These are phyloP conservation scores for Phascolomyces articulosus DNA, from an alignment of 371 early-diverging fungal species.

Conservation along the genomic window DNA sequence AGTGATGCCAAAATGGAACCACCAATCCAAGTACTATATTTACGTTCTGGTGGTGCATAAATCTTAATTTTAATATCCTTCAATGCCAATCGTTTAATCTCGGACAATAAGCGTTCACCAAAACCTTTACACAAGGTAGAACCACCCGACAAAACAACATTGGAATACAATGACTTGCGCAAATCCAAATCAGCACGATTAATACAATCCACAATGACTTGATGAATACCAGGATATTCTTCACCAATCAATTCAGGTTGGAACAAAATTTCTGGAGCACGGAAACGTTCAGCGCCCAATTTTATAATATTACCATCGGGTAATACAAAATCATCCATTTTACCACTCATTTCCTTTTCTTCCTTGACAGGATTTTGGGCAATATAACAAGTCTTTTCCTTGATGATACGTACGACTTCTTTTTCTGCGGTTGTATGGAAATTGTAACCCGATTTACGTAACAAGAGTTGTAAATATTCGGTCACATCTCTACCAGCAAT, in stretches of 20 bases:
- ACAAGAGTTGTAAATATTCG: slow-evolving; percentile 81
- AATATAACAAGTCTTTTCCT: slow-evolving; percentile 95
- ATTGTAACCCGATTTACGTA: slow-evolving; percentile 86
- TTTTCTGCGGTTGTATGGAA: slow-evolving; percentile 92
- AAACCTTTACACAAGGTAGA: slow-evolving; percentile 78
- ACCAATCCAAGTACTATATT: slow-evolving; percentile 98
- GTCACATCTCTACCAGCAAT: slow-evolving; percentile 96
- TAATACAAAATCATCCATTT: slow-evolving; percentile 80
- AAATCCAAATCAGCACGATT: slow-evolving; percentile 90
- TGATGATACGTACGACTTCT: slow-evolving; percentile 92
- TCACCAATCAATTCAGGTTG: slow-evolving; percentile 89
- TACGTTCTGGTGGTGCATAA: slow-evolving; percentile 95
- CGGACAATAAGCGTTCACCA: slow-evolving; percentile 90
- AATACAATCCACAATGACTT: slow-evolving; percentile 89
- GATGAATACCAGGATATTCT: slow-evolving; percentile 90
- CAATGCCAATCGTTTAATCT: slow-evolving; percentile 83
- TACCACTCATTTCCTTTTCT: slow-evolving; percentile 78
- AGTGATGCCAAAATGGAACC: slow-evolving; percentile 92
- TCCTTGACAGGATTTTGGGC: slow-evolving; percentile 88
- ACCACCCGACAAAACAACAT: slow-evolving; percentile 94
- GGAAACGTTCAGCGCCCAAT: slow-evolving; percentile 84
- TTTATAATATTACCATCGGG: slow-evolving; percentile 94
- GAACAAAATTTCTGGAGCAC: slow-evolving; percentile 89
- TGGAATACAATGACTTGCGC: slow-evolving; percentile 83
- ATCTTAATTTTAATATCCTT: slow-evolving; percentile 95